Evolutionary conservation across 78 protist species (phyloP).

Genomic region (Dictyostelium citrinum): DNA sequence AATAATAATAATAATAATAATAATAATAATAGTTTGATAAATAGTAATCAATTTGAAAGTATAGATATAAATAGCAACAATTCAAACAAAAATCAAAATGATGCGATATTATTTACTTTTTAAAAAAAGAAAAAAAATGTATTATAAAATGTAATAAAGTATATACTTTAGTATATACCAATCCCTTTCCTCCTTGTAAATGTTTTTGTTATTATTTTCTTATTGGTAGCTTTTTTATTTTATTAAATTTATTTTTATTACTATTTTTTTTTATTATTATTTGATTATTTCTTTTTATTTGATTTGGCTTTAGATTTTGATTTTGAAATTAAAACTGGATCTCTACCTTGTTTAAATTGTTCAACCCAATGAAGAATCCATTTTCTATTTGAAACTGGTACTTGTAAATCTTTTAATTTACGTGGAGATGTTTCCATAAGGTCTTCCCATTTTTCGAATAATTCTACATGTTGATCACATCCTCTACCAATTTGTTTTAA

Average conservation of each 20-base stretch:
- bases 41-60: background rate
- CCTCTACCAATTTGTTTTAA: slow-evolving; percentile 58
- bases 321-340: slow-evolving; percentile 47
- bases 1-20: background rate
- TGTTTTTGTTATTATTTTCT: no score
- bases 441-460: slow-evolving; percentile 64
- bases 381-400: slow-evolving; percentile 49
- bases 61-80: background rate
- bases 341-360: slow-evolving; percentile 70
- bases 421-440: slow-evolving; percentile 23
- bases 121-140: background rate
- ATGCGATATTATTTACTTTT: background rate
- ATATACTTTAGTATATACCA: background rate
- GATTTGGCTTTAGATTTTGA: slow-evolving; percentile 39
- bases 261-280: background rate
- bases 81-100: background rate
- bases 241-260: no score
- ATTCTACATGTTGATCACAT: slow-evolving; percentile 44
- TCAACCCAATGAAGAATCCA: slow-evolving; percentile 80
- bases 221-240: no score
- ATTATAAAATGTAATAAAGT: background rate
- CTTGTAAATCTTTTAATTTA: slow-evolving; percentile 21
- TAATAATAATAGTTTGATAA: background rate
- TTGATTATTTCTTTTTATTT: slow-evolving; percentile 12
- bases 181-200: background rate